Conservation (phyloP, 169 alveolate genomes). For the Plasmodium berghei region DNA sequence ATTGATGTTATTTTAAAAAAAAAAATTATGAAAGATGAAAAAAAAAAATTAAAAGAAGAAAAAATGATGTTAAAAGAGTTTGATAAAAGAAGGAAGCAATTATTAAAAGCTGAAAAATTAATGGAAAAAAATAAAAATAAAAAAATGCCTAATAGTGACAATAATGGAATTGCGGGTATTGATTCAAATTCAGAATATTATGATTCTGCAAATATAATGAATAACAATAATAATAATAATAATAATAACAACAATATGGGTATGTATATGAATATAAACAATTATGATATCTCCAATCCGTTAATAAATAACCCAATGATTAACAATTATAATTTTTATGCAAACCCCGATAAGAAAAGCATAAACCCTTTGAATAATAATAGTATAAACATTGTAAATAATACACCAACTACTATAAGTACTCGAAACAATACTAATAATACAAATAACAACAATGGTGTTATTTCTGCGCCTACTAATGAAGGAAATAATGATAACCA, state of each 20-base stretch:
- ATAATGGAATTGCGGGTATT: background rate
- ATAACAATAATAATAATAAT: background rate
- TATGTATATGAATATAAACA: slow-evolving; percentile 6
- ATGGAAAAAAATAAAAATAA: slow-evolving; percentile 57
- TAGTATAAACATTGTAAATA: background rate
- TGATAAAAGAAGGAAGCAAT: slow-evolving; percentile 38
- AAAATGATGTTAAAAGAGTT: slow-evolving; percentile 32
- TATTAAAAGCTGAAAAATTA: slow-evolving; percentile 41
- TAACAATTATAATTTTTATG: slow-evolving; percentile 24
- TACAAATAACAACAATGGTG: background rate
- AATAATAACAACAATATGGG: background rate
- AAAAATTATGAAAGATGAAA: slow-evolving; percentile 54
- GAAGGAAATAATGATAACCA: too few relatives aligned
- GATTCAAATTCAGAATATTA: background rate
- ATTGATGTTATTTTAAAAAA: slow-evolving; percentile 37
- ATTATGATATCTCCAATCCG: slow-evolving; percentile 7
- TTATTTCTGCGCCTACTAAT: background rate
- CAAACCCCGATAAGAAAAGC: slow-evolving; percentile 1
- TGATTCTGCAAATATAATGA: background rate
- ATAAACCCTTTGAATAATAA: background rate
- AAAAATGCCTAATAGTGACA: background rate
- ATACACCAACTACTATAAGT: background rate
- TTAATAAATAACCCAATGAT: slow-evolving; percentile 16
- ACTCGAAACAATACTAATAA: background rate
- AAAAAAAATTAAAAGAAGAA: slow-evolving; percentile 64